Evolutionary conservation across 1,284 basidiomycete species (phyloP), one percentile per base, ranked within the genome.

Genomic region (Rhodotorula sp.): DNA sequence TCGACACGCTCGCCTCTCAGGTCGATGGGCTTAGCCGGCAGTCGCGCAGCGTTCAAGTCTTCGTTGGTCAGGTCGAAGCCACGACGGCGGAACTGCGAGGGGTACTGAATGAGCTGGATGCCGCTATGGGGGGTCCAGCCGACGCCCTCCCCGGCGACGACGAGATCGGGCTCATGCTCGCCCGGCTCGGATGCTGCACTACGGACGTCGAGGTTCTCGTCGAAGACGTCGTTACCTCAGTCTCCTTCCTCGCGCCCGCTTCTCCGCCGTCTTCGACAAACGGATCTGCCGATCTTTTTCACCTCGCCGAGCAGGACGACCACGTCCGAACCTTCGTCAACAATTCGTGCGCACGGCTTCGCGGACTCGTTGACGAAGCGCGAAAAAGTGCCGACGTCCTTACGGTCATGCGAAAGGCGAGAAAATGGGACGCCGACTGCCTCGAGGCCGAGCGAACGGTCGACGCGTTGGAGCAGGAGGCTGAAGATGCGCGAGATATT

Each of bases 321-420:
- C 28, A 28, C n/a, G 56, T 64, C n/a, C 69, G 69, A 2, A 9
- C 18, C 5, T 28, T 22, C 51, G 22, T 71, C 53, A 71, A 71
- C 52, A n/a, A 26, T 4, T 10, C 26, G 18, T 28, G 26, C 11
- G 47, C 40, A 20, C 28, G 48, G 2, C 48, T 58, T 2, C 9
- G 24, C 0, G 56, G 40, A 2, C 20, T 6, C 16, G 37, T 53
- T 9, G 56, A 64, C 22, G 56, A 69, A 11, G 37, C 40, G 2
- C 31, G 47, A 15, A 6, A 8, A 22, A 10, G 15, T 8, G 1
- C 62, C 6, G 34, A 18, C 30, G 9, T 46, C 24, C 22, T 66
- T 4, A 56, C 30, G 47, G 51, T 66, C 15, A 37, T n/a, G 11
- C 16, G 22, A 24, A 24, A 59, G 30, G 60, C 56, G 24, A 18